Evolutionary conservation across 352 stramenopile species (phyloP), one percentile per base, ranked within the genome.

Genomic region (Pythium chondricola): DNA sequence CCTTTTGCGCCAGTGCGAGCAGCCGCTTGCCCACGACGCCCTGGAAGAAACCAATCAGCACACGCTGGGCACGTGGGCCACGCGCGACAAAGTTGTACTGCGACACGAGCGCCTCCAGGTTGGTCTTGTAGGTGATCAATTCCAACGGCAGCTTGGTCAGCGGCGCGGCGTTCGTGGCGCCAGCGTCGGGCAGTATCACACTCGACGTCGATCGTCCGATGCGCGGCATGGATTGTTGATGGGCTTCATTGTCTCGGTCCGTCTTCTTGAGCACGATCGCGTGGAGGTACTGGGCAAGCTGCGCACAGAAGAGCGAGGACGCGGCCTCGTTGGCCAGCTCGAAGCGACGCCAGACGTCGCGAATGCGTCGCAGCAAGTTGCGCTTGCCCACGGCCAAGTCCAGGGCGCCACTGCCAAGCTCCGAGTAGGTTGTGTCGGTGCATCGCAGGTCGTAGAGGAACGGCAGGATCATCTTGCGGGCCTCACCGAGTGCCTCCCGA

Each of bases 31-130:
- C 65, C 20, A 89, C 73, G 2, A 72, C 64, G 2, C 52, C 69
- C 32, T 80, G 67, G 32, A 84, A 74, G 53, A 89, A 85, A 1
- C 65, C 73, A 10, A 78, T 67, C 20, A 89, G 32, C 9, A 85
- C 63, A 18, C 58, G 69, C 3, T 70, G 56, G 24, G 65, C 57
- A 14, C 78, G 63, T 27, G 74, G 73, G 0, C 78, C 78, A 21
- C 74, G 74, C 11, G 78, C 67, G 13, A 89, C 57, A 30, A 89
- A 89, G 41, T 84, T 72, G 57, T 87, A 89, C 48, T 89, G 78
- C 2, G 78, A 89, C 11, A 85, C 59, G 69, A 89, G 77, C 9
- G 78, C 78, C 36, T 89, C 78, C 4, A 89, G 31, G 29, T 89
- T 89, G 51, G 66, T 84, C 53, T 87, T 85, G 63, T 89, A 89